phyloP scores from a whole-genome alignment of 192 early-diverging fungal species.

The Anaeromyces robustus region DNA sequence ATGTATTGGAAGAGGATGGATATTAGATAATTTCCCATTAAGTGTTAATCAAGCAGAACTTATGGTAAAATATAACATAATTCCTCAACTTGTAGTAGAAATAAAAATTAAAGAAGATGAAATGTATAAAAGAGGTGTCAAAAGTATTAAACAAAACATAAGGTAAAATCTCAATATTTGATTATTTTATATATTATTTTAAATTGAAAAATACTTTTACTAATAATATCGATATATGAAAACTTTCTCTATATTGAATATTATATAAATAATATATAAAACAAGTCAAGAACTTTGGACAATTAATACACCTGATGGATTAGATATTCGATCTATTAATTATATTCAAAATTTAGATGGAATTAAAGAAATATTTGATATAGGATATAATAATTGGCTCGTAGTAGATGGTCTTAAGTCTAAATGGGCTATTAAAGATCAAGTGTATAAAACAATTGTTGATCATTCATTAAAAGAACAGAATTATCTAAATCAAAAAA shows the following conservation, averaged over 20 bases:
- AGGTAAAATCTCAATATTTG: neutral
- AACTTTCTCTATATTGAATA: too few species aligned
- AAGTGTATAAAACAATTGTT: neutral
- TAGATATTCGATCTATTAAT: neutral
- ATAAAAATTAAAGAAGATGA: neutral
- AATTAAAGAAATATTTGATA: neutral
- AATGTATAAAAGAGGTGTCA: neutral
- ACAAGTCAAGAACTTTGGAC: neutral
- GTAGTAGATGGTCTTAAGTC: neutral
- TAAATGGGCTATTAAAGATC: neutral
- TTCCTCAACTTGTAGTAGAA: neutral
- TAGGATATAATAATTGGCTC: neutral
- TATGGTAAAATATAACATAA: neutral
- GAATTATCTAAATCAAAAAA: neutral
- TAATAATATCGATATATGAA: too few species aligned
- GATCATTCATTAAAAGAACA: neutral
- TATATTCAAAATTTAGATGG: neutral
- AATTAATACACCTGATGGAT: neutral
- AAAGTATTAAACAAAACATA: neutral
- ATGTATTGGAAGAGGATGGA: neutral
- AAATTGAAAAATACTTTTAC: too few species aligned
- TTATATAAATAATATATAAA: too few species aligned
- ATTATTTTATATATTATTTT: too few species aligned
- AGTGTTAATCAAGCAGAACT: neutral
- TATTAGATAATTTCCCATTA: neutral